Evolutionary conservation across 2,329 filamentous ascomycete genomes (phyloP).

Genomic region (Macrophomina pseudophaseolina): DNA sequence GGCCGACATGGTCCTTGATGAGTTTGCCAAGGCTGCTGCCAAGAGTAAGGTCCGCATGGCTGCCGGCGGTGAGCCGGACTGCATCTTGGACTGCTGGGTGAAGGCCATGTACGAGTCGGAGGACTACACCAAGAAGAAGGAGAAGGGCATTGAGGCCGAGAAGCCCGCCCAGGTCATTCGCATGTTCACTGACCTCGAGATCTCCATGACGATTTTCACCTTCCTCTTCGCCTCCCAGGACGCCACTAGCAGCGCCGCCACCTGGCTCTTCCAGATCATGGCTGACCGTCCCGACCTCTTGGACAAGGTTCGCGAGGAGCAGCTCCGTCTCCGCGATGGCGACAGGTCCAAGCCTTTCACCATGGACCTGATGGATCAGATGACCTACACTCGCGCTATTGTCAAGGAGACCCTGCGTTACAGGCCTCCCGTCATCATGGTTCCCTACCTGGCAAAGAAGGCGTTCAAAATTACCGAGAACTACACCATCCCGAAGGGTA

Average conservation of each 20-base stretch:
- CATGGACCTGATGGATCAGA: slow-evolving; percentile 85
- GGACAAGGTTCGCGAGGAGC: slow-evolving; percentile 90
- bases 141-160: slow-evolving; percentile 71
- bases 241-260: slow-evolving; percentile 89
- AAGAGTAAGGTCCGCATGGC: slow-evolving; percentile 94
- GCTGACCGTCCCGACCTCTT: slow-evolving; percentile 93
- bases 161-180: slow-evolving; percentile 85
- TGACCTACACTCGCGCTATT: slow-evolving; percentile 89
- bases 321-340: slow-evolving; percentile 75
- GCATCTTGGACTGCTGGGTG: slow-evolving; percentile 96
- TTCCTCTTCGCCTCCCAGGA: slow-evolving; percentile 98
- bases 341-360: slow-evolving; percentile 72
- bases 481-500: slow-evolving; percentile 91
- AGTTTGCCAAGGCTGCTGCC: slow-evolving; percentile 89
- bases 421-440: slow-evolving; percentile 95
- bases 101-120: slow-evolving; percentile 85
- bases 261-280: slow-evolving; percentile 94
- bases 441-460: slow-evolving; percentile 94
- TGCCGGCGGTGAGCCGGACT: slow-evolving; percentile 82
- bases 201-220: slow-evolving; percentile 90
- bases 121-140: slow-evolving; percentile 78
- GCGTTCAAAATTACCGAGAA: slow-evolving; percentile 84
- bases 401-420: slow-evolving; percentile 75
- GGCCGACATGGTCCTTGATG: slow-evolving; percentile 85
- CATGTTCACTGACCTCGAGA: slow-evolving; percentile 88